phyloP scores from a whole-genome alignment of 2,329 filamentous ascomycete genomes.

The Hansfordia pulvinata region DNA sequence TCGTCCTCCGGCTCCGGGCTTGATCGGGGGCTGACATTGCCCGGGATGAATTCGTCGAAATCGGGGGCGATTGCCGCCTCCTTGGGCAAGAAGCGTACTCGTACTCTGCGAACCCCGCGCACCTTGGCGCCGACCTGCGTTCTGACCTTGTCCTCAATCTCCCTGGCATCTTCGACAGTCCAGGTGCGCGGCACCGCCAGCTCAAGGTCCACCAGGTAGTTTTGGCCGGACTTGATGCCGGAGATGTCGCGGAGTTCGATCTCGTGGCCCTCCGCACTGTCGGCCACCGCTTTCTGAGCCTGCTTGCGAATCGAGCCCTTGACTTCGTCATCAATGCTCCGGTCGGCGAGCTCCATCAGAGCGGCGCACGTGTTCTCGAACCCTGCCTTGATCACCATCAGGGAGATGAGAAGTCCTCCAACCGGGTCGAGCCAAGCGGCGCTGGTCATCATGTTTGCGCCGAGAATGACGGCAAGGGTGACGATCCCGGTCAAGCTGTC shows the following conservation, averaged over 20 bases:
- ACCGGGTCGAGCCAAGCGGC: slow-evolving; percentile 91
- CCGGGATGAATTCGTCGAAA: slow-evolving; percentile 68
- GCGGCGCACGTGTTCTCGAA: slow-evolving; percentile 73
- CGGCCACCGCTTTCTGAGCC: slow-evolving; percentile 42
- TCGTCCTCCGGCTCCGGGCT: slow-evolving; percentile 49
- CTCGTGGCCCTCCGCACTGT: slow-evolving; percentile 37
- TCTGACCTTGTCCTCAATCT: slow-evolving; percentile 62
- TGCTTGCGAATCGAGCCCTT: slow-evolving; percentile 58
- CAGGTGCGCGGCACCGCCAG: slow-evolving; percentile 65
- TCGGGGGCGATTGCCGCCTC: slow-evolving; percentile 41
- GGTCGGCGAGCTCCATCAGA: slow-evolving; percentile 81
- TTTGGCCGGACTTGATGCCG: slow-evolving; percentile 91
- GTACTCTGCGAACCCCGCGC: slow-evolving; percentile 70
- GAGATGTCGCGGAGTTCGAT: slow-evolving; percentile 67
- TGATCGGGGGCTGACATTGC: slow-evolving; percentile 41
- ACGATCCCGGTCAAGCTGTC: slow-evolving; percentile 94
- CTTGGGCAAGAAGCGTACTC: slow-evolving; percentile 68
- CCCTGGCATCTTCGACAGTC: slow-evolving; percentile 57
- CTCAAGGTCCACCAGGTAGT: slow-evolving; percentile 86
- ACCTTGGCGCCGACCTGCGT: slow-evolving; percentile 62
- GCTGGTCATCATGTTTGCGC: slow-evolving; percentile 73
- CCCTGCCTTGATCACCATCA: slow-evolving; percentile 86
- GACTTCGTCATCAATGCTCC: slow-evolving; percentile 75
- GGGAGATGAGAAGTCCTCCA: slow-evolving; percentile 80
- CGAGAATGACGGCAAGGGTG: slow-evolving; percentile 76